Evolutionary conservation across 1,139 yeast genomes (phyloP).

Genomic region (Yamadazyma conglobata): DNA sequence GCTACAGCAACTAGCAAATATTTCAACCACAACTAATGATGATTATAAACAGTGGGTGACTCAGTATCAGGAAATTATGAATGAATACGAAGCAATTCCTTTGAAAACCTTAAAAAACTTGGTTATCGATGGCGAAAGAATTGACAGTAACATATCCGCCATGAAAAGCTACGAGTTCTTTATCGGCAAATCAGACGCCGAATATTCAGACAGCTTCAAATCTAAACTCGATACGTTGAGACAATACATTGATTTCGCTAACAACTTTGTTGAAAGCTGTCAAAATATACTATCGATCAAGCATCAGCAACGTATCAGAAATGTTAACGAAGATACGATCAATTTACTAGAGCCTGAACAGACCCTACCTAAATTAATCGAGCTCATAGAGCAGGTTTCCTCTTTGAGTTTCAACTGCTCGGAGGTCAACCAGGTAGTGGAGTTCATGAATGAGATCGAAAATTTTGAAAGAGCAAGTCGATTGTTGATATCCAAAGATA

Average conservation of each 20-base stretch:
- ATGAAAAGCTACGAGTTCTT: constrained; percentile 14
- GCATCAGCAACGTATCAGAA: constrained; percentile 49
- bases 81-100: constrained; percentile 42
- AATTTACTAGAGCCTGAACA: constrained; percentile 13
- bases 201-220: constrained; percentile 18
- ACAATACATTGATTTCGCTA: constrained; percentile 42
- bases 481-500: constrained; percentile 26
- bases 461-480: constrained; percentile 52
- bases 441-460: constrained; percentile 51
- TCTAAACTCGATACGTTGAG: constrained; percentile 33
- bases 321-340: constrained; percentile 14
- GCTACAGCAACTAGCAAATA: constrained; percentile 32
- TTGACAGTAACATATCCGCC: constrained; percentile 33
- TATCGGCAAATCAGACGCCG: constrained; percentile 3
- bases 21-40: constrained; percentile 36
- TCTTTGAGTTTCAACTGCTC: constrained; percentile 48
- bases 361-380: constrained; percentile 21
- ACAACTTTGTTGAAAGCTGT: constrained; percentile 55
- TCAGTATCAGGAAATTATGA: constrained; percentile 38
- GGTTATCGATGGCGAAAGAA: constrained; percentile 54
- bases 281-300: constrained; percentile 48
- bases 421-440: constrained; percentile 59
- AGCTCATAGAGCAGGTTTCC: constrained; percentile 47
- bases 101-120: constrained; percentile 45
- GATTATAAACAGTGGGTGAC: constrained; percentile 52